Percentiles rank a stretch among this genome's conserved stretches.
phyloP scores from a whole-genome alignment of 495 filamentous ascomycete species.

The Neurospora sp. region DNA sequence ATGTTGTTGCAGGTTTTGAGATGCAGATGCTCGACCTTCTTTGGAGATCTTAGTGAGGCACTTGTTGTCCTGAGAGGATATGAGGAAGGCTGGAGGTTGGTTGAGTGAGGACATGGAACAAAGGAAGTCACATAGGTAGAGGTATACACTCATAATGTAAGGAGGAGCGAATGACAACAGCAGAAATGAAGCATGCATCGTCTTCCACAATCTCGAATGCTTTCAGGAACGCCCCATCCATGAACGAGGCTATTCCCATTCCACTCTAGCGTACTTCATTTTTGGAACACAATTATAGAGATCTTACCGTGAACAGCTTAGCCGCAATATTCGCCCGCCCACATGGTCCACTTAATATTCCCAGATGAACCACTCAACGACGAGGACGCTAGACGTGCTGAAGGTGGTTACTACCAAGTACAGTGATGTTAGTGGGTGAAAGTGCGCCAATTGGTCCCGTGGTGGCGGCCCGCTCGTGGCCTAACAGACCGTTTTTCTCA shows the following conservation, averaged over 20 bases:
- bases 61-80: not conserved
- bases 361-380: not conserved
- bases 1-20: not conserved
- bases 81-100: not conserved
- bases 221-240: not conserved
- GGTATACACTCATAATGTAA: not conserved
- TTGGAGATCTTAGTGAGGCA: not conserved
- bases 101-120: not conserved
- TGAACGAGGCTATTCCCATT: not conserved
- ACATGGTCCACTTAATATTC: not conserved
- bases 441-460: not conserved
- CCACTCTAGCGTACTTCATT: not conserved
- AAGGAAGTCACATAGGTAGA: not conserved
- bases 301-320: not conserved
- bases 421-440: not conserved
- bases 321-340: not conserved
- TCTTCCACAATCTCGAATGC: not conserved
- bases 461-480: not conserved
- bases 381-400: not conserved
- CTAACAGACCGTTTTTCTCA: not conserved
- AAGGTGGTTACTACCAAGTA: not conserved
- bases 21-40: not conserved
- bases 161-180: not conserved
- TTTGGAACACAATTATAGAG: not conserved
- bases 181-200: not conserved